A percentile compares a stretch with the other conserved stretches of the same genome.
Evolutionary conservation across 73 alveolate species (phyloP).

Genomic region (Tetrahymena elliotti): DNA sequence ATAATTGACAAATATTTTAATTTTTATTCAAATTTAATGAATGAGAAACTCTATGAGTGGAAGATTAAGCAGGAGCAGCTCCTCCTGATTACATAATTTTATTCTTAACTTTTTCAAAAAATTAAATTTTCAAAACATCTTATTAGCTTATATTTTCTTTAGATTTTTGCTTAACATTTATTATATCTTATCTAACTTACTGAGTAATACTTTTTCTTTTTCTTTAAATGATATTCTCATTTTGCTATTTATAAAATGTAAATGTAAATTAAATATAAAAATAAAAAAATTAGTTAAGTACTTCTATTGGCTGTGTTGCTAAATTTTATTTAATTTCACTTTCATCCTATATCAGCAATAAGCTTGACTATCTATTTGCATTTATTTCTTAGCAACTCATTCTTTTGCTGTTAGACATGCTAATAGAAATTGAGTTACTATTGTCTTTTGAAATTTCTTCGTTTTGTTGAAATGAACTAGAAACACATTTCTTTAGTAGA

Average conservation of each 20-base stretch:
- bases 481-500: not conserved
- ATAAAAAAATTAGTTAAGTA: not conserved
- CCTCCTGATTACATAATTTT: not conserved
- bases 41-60: not conserved
- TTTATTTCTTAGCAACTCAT: not conserved
- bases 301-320: not conserved
- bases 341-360: not conserved
- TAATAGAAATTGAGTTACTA: not conserved
- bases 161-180: not conserved
- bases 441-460: not conserved
- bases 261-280: too few relatives aligned
- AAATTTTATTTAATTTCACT: not conserved
- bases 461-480: not conserved
- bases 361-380: not conserved
- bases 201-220: not conserved
- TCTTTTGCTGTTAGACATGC: not conserved
- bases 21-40: not conserved
- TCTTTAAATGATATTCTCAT: not conserved
- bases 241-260: not conserved
- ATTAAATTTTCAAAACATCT: not conserved
- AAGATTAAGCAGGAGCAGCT: not conserved
- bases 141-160: not conserved
- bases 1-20: not conserved
- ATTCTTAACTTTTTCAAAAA: not conserved
- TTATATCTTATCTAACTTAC: not conserved